Evolutionary conservation across 140 eudicot genomes (phyloP).

Genomic region (Ambrosia hybrid): DNA sequence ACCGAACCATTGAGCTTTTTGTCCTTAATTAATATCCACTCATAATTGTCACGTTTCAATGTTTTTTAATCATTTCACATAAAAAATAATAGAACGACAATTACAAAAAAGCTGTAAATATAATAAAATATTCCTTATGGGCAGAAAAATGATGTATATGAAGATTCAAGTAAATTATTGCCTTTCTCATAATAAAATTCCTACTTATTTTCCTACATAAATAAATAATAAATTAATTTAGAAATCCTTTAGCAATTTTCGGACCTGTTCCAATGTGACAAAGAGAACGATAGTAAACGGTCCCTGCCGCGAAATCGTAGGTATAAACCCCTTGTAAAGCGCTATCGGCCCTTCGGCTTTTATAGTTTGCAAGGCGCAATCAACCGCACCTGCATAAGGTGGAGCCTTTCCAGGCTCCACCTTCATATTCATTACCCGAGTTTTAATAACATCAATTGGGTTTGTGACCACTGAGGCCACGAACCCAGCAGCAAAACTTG

Average conservation of each 20-base stretch:
- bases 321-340: slow-evolving; percentile 81
- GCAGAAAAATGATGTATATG: neutral
- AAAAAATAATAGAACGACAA: too few relatives aligned
- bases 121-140: too few relatives aligned
- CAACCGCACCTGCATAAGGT: slow-evolving; percentile 70
- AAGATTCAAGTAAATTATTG: neutral
- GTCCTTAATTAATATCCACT: neutral
- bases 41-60: neutral
- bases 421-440: slow-evolving; percentile 89
- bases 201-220: neutral
- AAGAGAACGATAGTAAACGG: slow-evolving; percentile 88
- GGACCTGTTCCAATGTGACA: slow-evolving; percentile 83
- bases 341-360: slow-evolving; percentile 74
- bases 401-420: slow-evolving; percentile 60
- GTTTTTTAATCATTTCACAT: neutral
- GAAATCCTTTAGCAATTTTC: slow-evolving; percentile 80
- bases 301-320: slow-evolving; percentile 90
- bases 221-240: slow-evolving; percentile 4
- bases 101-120: too few relatives aligned
- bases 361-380: slow-evolving; percentile 72
- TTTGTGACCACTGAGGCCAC: slow-evolving; percentile 84
- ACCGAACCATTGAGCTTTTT: neutral
- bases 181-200: neutral
- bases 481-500: slow-evolving; percentile 90
- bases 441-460: slow-evolving; percentile 89